Base-by-base conservation (phyloP, 169 alveolate species). In the Plasmodium chabaudi region DNA sequence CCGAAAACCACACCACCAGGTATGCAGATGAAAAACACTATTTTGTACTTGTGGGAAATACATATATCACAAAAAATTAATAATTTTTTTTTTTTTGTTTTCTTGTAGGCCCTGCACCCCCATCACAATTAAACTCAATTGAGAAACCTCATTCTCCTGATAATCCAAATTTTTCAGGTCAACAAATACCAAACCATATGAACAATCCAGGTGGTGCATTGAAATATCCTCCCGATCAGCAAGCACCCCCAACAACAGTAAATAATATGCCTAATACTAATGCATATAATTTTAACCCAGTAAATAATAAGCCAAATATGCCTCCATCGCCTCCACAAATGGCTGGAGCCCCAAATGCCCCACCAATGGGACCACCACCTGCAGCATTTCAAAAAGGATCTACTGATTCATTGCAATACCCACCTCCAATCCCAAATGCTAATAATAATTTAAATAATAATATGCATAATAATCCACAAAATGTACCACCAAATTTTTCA, bases 41-140 rank as follows among this genome's bases (percentile, higher is more conserved):
- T 34, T 17, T 72, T 10, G 63, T 59, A 17, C 25, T 15, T 10
- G 71, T 7, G 9, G 25, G 23, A 71, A 25, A 19, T 23, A 15
- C 21, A 56, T 69, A 74, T 51, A 67, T 75, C 15, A 57, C 88
- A 49, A 47, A 34, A 34, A 34, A 34, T 34, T 34, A 34, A 34
- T 34, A 34, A 34, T 1, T 27, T 27, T 27, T 25, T 25, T 27
- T 1, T 27, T 34, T 34, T 34, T 34, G 6, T 34, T 34, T 34
- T 34, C 0, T 34, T 34, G 42, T 3, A 34, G 42, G 42, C 5
- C 5, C 42, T 34, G 42, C 68, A 9, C 77, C 88, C 10, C 88
- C 77, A 12, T 49, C 77, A 13, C 87, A 64, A 1, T 39, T 65
- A 5, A 42, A 56, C 13, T 27, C 87, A 55, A 44, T 19, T 56